Evolutionary conservation across 495 filamentous ascomycete species (phyloP).

Genomic region (Podospora conica): DNA sequence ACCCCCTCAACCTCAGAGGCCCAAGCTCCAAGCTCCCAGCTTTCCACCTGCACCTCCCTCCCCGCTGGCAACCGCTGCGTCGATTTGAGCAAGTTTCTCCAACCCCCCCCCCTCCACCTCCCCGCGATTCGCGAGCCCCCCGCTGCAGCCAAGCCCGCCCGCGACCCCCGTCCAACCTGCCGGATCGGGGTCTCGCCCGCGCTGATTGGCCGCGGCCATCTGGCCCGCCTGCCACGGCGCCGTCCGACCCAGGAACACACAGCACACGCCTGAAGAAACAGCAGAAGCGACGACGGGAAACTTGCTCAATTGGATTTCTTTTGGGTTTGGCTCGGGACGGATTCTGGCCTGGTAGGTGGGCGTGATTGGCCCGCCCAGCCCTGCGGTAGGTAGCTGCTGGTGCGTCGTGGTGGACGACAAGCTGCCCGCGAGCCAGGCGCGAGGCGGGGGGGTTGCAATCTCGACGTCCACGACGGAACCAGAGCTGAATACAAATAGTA

Average conservation of each 20-base stretch:
- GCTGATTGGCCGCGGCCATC: not conserved
- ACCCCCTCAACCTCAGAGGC: not conserved
- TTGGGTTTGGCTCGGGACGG: not conserved
- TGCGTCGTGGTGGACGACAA: too few relatives aligned
- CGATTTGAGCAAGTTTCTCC: conserved; percentile 30
- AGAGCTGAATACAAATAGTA: not conserved
- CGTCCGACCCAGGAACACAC: not conserved
- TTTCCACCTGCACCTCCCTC: not conserved
- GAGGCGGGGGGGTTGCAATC: not conserved
- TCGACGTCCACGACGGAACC: not conserved
- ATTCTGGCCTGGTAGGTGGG: not conserved
- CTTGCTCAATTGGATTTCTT: conserved; percentile 20
- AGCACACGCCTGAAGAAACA: not conserved
- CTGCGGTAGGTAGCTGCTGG: not conserved
- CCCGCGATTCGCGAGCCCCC: not conserved
- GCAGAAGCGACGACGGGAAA: conserved; percentile 2
- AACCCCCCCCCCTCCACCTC: not conserved
- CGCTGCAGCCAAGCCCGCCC: conserved; percentile 3
- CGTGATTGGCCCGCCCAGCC: not conserved
- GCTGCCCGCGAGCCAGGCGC: too few relatives aligned
- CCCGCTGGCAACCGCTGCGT: conserved; percentile 10
- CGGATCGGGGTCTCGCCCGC: not conserved
- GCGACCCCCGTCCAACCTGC: not conserved
- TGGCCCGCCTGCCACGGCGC: not conserved
- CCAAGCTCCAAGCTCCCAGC: not conserved